Conservation (phyloP, 768 basidiomycete genomes). For the Asterophora lycoperdoides region DNA sequence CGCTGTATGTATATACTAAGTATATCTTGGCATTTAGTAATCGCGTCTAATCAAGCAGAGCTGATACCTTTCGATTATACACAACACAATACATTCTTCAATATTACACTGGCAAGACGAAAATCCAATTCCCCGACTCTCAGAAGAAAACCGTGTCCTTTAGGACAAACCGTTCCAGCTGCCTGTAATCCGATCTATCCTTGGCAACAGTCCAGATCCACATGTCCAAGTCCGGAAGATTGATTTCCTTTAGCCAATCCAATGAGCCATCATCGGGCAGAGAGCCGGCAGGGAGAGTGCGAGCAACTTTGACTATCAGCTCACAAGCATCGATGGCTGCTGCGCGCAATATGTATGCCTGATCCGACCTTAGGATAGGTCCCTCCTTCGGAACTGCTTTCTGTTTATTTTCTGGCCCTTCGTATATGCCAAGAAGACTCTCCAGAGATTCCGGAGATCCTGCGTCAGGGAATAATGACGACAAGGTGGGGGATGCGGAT, state of each 20-base stretch:
- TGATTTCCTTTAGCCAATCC: conserved; percentile 54
- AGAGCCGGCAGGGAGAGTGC: conserved; percentile 23
- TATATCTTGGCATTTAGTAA: too few species aligned
- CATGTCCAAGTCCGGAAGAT: conserved; percentile 58
- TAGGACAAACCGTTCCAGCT: conserved; percentile 62
- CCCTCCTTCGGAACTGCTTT: conserved; percentile 32
- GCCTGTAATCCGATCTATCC: conserved; percentile 67
- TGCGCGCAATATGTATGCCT: conserved; percentile 72
- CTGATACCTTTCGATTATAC: too few species aligned
- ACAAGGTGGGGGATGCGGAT: conserved; percentile 42
- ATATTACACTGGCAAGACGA: too few species aligned
- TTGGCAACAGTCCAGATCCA: conserved; percentile 87
- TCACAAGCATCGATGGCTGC: conserved; percentile 80
- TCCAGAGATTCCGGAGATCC: conserved; percentile 34
- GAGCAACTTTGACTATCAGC: conserved; percentile 55
- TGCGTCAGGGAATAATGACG: conserved; percentile 46
- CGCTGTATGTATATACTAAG: too few species aligned
- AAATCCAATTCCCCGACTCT: conserved; percentile 10
- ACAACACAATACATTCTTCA: not conserved
- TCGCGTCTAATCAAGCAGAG: too few species aligned
- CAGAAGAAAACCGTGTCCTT: conserved; percentile 68
- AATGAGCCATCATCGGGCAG: conserved; percentile 21
- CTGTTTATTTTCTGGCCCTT: conserved; percentile 9
- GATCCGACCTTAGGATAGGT: conserved; percentile 51
- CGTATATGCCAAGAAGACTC: conserved; percentile 31